Percentiles rank a stretch among this genome's conserved stretches.
Conservation (phyloP, 192 early-diverging fungal species). For the Backusella morwellensis region DNA sequence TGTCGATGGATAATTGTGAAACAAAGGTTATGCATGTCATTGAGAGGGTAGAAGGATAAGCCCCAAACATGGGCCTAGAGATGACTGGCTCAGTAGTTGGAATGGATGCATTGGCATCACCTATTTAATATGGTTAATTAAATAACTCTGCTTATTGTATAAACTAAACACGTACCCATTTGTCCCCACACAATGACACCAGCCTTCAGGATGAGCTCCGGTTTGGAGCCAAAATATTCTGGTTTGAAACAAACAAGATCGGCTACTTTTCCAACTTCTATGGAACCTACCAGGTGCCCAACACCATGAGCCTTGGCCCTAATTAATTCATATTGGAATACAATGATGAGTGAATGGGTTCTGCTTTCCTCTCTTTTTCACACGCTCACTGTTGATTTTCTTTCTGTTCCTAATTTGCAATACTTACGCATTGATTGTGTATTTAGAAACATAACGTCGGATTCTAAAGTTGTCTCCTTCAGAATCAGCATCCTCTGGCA, state of each 20-base stretch:
- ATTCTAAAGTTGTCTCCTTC: conserved; percentile 87
- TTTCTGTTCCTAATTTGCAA: not conserved
- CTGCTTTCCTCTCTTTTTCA: not conserved
- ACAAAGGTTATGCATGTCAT: conserved; percentile 79
- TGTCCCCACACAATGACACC: conserved; percentile 81
- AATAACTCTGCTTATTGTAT: not conserved
- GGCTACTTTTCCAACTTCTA: conserved; percentile 91
- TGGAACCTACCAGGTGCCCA: conserved; percentile 84
- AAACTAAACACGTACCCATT: conserved; percentile 51
- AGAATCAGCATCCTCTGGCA: conserved; percentile 45
- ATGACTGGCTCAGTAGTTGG: conserved; percentile 91
- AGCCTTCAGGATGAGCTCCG: conserved; percentile 83
- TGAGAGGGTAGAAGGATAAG: conserved; percentile 58
- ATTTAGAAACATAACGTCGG: conserved; percentile 92
- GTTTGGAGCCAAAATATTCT: conserved; percentile 86
- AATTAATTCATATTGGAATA: not conserved
- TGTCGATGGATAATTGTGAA: conserved; percentile 67
- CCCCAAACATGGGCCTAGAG: conserved; percentile 85
- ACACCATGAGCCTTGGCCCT: conserved; percentile 89
- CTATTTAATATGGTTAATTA: not conserved
- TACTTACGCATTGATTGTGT: conserved; percentile 93
- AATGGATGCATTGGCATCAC: conserved; percentile 94
- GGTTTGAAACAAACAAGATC: conserved; percentile 89
- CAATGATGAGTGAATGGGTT: not conserved
- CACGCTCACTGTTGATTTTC: too few relatives aligned